Conservation (phyloP, 73 alveolate species). For the Stentor coeruleus region DNA sequence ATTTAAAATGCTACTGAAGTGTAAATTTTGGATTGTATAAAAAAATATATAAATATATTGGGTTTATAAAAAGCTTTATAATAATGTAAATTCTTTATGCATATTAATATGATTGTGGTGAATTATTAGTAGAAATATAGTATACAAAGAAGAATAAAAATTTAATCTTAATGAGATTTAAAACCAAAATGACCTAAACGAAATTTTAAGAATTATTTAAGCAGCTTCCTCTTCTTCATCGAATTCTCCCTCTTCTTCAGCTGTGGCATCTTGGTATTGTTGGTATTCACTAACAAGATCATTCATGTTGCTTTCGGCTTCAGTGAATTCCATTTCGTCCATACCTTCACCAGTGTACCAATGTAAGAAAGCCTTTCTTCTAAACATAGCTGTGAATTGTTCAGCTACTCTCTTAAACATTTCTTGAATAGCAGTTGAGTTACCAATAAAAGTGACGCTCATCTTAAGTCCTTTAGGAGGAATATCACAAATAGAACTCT, state of each 20-base stretch:
- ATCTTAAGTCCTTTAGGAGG: slow-evolving; percentile 73
- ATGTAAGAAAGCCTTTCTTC: slow-evolving; percentile 88
- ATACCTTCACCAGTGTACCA: slow-evolving; percentile 83
- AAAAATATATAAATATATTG: too few relatives aligned
- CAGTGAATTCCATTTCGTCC: slow-evolving; percentile 64
- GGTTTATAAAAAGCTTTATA: too few relatives aligned
- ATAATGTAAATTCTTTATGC: too few relatives aligned
- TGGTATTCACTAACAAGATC: slow-evolving; percentile 60
- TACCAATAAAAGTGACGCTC: slow-evolving; percentile 65
- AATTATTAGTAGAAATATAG: too few relatives aligned
- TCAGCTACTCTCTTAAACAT: slow-evolving; percentile 73
- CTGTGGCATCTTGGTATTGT: slow-evolving; percentile 56
- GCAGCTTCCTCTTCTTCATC: slow-evolving; percentile 73
- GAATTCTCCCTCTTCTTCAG: slow-evolving; percentile 73
- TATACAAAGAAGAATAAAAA: too few relatives aligned
- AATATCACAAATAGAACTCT: slow-evolving; percentile 86
- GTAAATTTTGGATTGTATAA: too few relatives aligned
- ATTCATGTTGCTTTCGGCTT: slow-evolving; percentile 47
- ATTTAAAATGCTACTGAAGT: too few relatives aligned
- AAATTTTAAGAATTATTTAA: too few relatives aligned
- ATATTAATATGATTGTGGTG: too few relatives aligned
- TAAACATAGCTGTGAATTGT: slow-evolving; percentile 84
- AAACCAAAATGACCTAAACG: too few relatives aligned
- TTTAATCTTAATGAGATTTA: too few relatives aligned
- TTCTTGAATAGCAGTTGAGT: slow-evolving; percentile 68